Evolutionary conservation across 108 stramenopile genomes (phyloP).

Genomic region (Nannochloropsis oceanica): DNA sequence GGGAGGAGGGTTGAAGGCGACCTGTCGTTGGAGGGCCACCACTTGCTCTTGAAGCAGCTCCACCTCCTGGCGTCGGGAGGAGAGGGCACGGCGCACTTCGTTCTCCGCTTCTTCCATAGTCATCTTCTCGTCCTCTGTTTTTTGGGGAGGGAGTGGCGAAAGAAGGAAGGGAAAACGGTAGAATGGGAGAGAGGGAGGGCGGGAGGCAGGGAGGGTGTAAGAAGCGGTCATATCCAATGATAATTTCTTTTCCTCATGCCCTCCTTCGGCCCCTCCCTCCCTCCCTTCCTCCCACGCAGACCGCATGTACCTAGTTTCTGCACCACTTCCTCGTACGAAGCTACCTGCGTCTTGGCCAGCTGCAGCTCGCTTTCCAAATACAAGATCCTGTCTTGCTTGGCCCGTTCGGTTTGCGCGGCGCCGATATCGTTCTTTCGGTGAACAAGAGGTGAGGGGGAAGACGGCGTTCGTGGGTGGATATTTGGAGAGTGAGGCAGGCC

Average conservation of each 20-base stretch:
- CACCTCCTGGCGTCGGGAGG: not conserved
- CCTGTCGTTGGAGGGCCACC: not conserved
- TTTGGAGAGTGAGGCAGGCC: too few relatives aligned
- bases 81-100: not conserved
- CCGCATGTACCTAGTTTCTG: not conserved
- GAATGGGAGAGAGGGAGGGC: not conserved
- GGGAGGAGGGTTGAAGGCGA: not conserved
- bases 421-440: not conserved
- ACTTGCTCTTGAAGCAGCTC: not conserved
- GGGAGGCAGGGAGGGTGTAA: not conserved
- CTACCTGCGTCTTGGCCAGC: not conserved
- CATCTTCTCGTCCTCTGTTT: not conserved
- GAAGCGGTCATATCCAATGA: not conserved
- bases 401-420: not conserved
- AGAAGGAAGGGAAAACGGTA: not conserved
- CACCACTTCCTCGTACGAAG: not conserved
- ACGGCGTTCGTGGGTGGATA: too few relatives aligned
- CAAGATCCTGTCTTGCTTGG: not conserved
- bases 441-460: too few relatives aligned
- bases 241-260: too few relatives aligned
- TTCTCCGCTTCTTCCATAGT: not conserved
- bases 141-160: not conserved
- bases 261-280: not conserved
- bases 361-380: not conserved
- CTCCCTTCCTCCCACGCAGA: not conserved